phyloP scores from a whole-genome alignment of 352 stramenopile genomes.

The Phytophthora meadii region DNA sequence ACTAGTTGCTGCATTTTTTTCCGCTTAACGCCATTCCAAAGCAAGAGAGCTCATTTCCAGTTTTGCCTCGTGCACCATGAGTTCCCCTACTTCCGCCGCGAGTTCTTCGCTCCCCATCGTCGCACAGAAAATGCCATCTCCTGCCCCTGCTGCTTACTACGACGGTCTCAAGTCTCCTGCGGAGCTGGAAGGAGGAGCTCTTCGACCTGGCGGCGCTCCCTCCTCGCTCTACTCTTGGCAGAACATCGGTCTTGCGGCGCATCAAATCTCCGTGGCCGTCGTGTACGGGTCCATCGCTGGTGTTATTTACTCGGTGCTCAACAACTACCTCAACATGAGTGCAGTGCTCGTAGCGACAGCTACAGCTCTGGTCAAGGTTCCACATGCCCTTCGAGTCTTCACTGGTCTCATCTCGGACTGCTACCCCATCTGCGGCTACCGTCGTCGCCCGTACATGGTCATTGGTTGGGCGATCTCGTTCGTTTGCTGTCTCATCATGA shows the following conservation, averaged over 20 bases:
- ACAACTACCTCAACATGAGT: conserved; percentile 67
- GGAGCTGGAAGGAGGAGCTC: conserved; percentile 34
- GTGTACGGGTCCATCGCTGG: conserved; percentile 43
- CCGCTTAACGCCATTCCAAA: no score
- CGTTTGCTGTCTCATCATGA: conserved; percentile 46
- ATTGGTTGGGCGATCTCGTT: conserved; percentile 43
- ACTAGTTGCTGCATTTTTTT: no score
- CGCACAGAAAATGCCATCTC: conserved; percentile 22
- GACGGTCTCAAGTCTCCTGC: conserved; percentile 24
- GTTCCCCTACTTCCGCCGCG: conserved; percentile 9
- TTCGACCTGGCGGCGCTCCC: conserved; percentile 42
- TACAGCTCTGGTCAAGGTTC: conserved; percentile 40
- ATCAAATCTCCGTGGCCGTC: conserved; percentile 44
- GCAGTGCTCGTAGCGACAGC: conserved; percentile 44
- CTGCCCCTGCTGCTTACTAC: conserved; percentile 11
- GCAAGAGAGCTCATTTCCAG: not conserved
- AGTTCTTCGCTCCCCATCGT: conserved; percentile 16
- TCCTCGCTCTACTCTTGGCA: conserved; percentile 39
- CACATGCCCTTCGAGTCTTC: conserved; percentile 52
- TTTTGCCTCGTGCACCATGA: conserved; percentile 6
- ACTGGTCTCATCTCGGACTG: conserved; percentile 48
- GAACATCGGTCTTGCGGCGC: conserved; percentile 48
- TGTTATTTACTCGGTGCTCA: conserved; percentile 51
- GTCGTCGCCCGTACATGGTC: conserved; percentile 25
- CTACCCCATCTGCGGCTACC: conserved; percentile 52